Conservation (phyloP, 164 flowering plant genomes). For the Saururus chinensis region DNA sequence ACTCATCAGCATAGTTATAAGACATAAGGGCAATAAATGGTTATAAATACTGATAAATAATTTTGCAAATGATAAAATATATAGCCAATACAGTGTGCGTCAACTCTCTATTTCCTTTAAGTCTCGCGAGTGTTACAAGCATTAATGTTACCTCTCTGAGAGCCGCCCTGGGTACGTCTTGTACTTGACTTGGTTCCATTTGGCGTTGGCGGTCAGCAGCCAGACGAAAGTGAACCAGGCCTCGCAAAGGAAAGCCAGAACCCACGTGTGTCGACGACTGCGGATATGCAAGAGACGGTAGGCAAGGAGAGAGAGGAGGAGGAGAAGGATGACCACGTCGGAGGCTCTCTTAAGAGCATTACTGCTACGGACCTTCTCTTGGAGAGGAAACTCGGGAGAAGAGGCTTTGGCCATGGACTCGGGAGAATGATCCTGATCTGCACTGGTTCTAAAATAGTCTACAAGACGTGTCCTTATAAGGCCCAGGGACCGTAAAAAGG, state of each 20-base stretch:
- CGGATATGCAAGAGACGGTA: slow-evolving; percentile 28
- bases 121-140: too few species aligned
- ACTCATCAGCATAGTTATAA: too few species aligned
- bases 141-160: slow-evolving; percentile 25
- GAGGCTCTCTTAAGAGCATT: slow-evolving; percentile 15
- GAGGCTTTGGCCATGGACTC: too few species aligned
- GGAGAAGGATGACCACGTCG: slow-evolving; percentile 24
- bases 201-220: slow-evolving; percentile 19
- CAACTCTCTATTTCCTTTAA: too few species aligned
- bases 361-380: slow-evolving; percentile 6
- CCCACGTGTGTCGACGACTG: slow-evolving; percentile 23
- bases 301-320: slow-evolving; percentile 35
- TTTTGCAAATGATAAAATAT: too few species aligned
- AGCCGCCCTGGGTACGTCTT: slow-evolving; percentile 38
- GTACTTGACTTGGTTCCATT: slow-evolving; percentile 31
- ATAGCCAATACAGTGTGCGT: too few species aligned
- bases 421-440: too few species aligned
- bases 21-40: too few species aligned
- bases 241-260: slow-evolving; percentile 44
- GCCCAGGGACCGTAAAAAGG: too few species aligned
- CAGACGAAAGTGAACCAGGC: slow-evolving; percentile 42
- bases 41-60: too few species aligned
- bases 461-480: too few species aligned
- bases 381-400: slow-evolving; percentile 3
- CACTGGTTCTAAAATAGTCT: too few species aligned